Base-by-base conservation (phyloP, 1,284 basidiomycete genomes). In the Leccinum fuscescens region DNA sequence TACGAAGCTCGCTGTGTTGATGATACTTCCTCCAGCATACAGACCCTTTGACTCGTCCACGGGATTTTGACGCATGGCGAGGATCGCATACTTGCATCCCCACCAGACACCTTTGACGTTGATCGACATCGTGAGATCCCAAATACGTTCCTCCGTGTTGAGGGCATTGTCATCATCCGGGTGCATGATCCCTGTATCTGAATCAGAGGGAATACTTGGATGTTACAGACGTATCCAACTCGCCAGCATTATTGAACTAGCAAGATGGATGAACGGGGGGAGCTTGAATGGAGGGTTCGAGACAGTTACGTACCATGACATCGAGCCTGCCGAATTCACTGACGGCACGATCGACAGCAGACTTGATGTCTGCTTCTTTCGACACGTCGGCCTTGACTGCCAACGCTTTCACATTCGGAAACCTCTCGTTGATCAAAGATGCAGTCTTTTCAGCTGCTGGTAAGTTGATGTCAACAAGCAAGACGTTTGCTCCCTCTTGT, bases 61-160 rank as follows among this genome's bases (percentile, higher is more conserved):
- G 12, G 92, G 85, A 77, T 98, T 98, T 65, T 93, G 79, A 64
- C 93, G 88, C 96, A 98, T 98, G 24, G 96, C 96, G 58, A 90
- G 80, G 72, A 98, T 95, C 6, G 94, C 96, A 72, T 98, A 90
- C 77, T 98, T 97, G 83, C 92, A 96, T 51, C 96, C 96, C 88
- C 90, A 98, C 96, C 96, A 98, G 61, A 98, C 96, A 58, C 96
- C 96, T 78, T 98, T 98, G 74, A 96, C 86, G 76, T 98, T 98
- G 79, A 98, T 90, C 63, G 86, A 82, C 88, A 96, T 93, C 5
- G 93, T 94, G 60, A 94, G 80, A 74, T 96, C 93, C 95, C 96
- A 98, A 75, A 98, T 94, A 66, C 83, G 87, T 77, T 98, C 96
- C 69, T 96, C 94, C 14, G 96, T 98, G 75, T 94, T 95, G 69